Percentiles rank a stretch among this genome's conserved stretches.
These are phyloP conservation scores for Chenopodium album DNA, from an alignment of 148 eudicot species.

Conservation along the genomic window DNA sequence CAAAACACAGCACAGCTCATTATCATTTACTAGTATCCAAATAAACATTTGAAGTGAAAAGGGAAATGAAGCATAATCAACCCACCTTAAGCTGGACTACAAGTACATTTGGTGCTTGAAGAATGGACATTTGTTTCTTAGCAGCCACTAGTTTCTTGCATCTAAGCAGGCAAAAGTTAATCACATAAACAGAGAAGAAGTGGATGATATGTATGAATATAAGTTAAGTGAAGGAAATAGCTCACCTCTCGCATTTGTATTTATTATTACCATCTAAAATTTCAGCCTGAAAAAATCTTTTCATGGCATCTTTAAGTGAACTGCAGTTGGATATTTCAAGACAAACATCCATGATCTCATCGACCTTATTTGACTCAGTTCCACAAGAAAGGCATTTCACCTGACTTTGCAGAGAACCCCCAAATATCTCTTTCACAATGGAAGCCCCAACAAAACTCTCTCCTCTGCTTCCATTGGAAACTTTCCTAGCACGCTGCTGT, in stretches of 20 bases:
- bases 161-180: constrained; percentile 43
- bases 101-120: constrained; percentile 93
- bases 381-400: constrained; percentile 92
- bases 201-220: neutral
- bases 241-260: constrained; percentile 93
- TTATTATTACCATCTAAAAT: constrained; percentile 90
- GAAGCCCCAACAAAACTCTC: constrained; percentile 41
- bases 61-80: constrained; percentile 4
- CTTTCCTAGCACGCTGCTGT: constrained; percentile 44
- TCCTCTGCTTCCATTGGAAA: constrained; percentile 42
- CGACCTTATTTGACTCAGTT: constrained; percentile 84
- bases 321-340: constrained; percentile 70
- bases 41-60: neutral
- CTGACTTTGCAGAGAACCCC: constrained; percentile 95
- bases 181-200: constrained; percentile 16
- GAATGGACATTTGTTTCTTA: constrained; percentile 90
- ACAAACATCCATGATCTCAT: constrained; percentile 97
- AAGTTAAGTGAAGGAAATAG: neutral
- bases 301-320: constrained; percentile 79
- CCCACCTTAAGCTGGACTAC: constrained; percentile 93
- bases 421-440: constrained; percentile 87
- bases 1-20: constrained; percentile 21
- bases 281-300: constrained; percentile 87
- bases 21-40: neutral
- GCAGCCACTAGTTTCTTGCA: constrained; percentile 91